Evolutionary conservation across 2,329 filamentous ascomycete genomes (phyloP).

Genomic region (Cladosporium velox): DNA sequence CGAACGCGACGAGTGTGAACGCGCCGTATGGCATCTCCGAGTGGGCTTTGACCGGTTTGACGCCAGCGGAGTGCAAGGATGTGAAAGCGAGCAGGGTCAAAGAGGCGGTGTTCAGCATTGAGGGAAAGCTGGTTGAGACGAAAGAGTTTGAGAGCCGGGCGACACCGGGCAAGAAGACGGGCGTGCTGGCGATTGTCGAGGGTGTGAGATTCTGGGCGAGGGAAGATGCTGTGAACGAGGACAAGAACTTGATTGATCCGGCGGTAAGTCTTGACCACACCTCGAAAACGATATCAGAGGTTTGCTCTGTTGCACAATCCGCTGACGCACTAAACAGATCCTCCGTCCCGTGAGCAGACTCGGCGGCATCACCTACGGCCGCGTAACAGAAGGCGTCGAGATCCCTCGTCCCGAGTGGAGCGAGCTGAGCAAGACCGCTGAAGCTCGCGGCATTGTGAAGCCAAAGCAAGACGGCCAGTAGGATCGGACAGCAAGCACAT

Average conservation of each 20-base stretch:
- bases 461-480: slow-evolving; percentile 47
- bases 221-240: slow-evolving; percentile 82
- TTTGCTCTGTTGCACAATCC: too few species aligned
- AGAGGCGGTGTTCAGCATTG: slow-evolving; percentile 81
- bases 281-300: too few species aligned
- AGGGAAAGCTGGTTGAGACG: slow-evolving; percentile 73
- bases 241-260: slow-evolving; percentile 72
- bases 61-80: slow-evolving; percentile 63
- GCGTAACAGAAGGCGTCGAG: slow-evolving; percentile 70
- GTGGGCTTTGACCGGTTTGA: slow-evolving; percentile 77
- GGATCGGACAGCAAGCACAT: background rate
- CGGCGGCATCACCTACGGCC: slow-evolving; percentile 83
- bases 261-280: slow-evolving; percentile 49
- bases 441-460: slow-evolving; percentile 55
- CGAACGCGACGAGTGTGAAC: slow-evolving; percentile 78
- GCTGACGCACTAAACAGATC: slow-evolving; percentile 48
- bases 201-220: slow-evolving; percentile 85
- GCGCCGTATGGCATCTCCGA: slow-evolving; percentile 75
- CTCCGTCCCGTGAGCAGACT: slow-evolving; percentile 75
- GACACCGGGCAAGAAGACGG: slow-evolving; percentile 71
- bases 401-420: slow-evolving; percentile 60
- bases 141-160: slow-evolving; percentile 75
- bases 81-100: slow-evolving; percentile 73
- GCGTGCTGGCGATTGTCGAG: slow-evolving; percentile 75
- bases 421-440: slow-evolving; percentile 55